These are phyloP conservation scores for Aspergillus chevalieri DNA, from an alignment of 2,329 filamentous ascomycete species.

Conservation along the genomic window DNA sequence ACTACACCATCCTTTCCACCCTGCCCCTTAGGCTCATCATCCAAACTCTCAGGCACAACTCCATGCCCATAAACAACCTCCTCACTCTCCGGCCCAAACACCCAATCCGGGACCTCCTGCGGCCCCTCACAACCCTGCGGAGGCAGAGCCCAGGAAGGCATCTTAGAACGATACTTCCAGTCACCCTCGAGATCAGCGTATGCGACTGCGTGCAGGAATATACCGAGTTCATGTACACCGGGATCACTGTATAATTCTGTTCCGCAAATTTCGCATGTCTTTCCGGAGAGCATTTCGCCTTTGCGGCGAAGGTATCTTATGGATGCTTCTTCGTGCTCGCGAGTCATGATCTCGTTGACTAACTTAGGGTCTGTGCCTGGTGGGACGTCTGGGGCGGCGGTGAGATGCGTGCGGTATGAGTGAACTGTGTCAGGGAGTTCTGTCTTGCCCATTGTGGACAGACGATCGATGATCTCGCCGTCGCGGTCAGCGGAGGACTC, in stretches of 20 bases:
- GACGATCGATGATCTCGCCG: slow-evolving; percentile 78
- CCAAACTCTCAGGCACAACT: slow-evolving; percentile 21
- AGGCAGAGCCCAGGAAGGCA: slow-evolving; percentile 83
- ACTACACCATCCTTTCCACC: slow-evolving; percentile 4
- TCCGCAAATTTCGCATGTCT: slow-evolving; percentile 71
- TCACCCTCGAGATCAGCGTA: slow-evolving; percentile 77
- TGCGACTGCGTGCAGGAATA: slow-evolving; percentile 87
- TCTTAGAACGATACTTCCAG: slow-evolving; percentile 80
- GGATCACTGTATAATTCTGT: slow-evolving; percentile 93
- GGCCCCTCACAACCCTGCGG: slow-evolving; percentile 67
- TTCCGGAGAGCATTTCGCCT: slow-evolving; percentile 87
- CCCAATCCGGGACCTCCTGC: slow-evolving; percentile 53
- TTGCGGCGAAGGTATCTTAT: slow-evolving; percentile 83
- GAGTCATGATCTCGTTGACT: slow-evolving; percentile 37
- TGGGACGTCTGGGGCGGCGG: slow-evolving; percentile 31
- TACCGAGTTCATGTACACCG: slow-evolving; percentile 77
- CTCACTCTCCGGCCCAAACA: slow-evolving; percentile 30
- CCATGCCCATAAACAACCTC: slow-evolving; percentile 36
- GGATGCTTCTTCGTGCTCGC: slow-evolving; percentile 71
- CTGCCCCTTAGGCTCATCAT: slow-evolving; percentile 14
- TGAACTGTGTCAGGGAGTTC: slow-evolving; percentile 77
- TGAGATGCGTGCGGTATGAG: slow-evolving; percentile 63
- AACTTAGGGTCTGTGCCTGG: slow-evolving; percentile 31
- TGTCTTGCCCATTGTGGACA: slow-evolving; percentile 87
- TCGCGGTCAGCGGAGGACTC: slow-evolving; percentile 68